Evolutionary conservation across 1,284 basidiomycete species (phyloP).

Genomic region (Ustilago vetiveriae): DNA sequence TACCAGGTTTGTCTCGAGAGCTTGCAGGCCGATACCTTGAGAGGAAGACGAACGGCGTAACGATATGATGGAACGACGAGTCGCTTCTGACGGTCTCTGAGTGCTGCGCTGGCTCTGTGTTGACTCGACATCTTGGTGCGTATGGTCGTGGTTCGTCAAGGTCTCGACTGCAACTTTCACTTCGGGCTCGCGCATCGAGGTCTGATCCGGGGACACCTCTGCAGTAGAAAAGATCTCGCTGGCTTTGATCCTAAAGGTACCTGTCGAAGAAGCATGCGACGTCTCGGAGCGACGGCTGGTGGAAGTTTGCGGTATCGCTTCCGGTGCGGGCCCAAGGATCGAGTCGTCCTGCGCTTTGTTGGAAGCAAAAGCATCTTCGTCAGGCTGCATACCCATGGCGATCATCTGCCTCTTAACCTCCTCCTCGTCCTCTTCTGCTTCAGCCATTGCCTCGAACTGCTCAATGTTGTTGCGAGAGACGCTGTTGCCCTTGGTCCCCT

Average conservation of each 20-base stretch:
- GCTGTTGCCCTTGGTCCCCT: constrained; percentile 38
- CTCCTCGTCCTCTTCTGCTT: constrained; percentile 53
- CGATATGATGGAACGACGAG: constrained; percentile 18
- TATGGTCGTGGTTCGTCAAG: neutral
- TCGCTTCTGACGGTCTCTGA: no score
- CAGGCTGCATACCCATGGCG: constrained; percentile 49
- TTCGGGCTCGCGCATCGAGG: neutral
- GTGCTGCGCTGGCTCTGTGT: no score
- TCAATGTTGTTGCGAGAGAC: constrained; percentile 51
- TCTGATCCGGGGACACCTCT: neutral
- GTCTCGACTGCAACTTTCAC: neutral
- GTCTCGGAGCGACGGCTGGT: constrained; percentile 13
- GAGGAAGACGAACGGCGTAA: constrained; percentile 37
- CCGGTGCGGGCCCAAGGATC: constrained; percentile 1
- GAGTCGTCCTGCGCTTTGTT: neutral
- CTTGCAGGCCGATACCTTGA: constrained; percentile 46
- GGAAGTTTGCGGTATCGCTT: constrained; percentile 2
- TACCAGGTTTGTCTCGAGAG: constrained; percentile 40
- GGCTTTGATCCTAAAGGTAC: constrained; percentile 31
- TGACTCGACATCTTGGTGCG: constrained; percentile 1
- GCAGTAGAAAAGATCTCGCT: constrained; percentile 45
- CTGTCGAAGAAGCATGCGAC: constrained; percentile 21
- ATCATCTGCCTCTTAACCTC: constrained; percentile 50
- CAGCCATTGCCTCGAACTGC: constrained; percentile 55
- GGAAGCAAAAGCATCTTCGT: constrained; percentile 40